Evolutionary conservation across 1,284 basidiomycete genomes (phyloP).

Genomic region (Cystobasidium slooffiae): DNA sequence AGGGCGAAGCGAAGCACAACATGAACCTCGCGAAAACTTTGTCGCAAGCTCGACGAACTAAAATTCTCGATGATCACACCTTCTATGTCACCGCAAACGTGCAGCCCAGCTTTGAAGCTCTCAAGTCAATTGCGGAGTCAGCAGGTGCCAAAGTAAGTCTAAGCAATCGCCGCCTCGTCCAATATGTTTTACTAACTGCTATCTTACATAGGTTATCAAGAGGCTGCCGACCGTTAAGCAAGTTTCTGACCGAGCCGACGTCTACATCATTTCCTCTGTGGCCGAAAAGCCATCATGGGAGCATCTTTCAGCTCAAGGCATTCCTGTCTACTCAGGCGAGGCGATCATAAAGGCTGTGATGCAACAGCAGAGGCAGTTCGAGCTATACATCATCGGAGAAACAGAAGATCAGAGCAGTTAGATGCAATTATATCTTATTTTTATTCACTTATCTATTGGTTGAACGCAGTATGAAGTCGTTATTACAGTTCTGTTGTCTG

Average conservation of each 20-base stretch:
- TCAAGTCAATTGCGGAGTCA: constrained; percentile 68
- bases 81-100: constrained; percentile 74
- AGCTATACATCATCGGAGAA: constrained; percentile 8
- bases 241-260: constrained; percentile 61
- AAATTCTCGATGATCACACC: constrained; percentile 66
- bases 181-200: constrained; percentile 3
- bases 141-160: constrained; percentile 69
- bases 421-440: neutral
- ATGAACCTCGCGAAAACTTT: constrained; percentile 69
- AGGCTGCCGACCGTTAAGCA: constrained; percentile 62
- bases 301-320: constrained; percentile 62
- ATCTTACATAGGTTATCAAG: constrained; percentile 58
- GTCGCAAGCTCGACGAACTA: constrained; percentile 62
- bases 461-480: no score
- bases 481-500: no score
- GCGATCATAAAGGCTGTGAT: constrained; percentile 68
- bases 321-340: constrained; percentile 69
- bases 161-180: neutral
- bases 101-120: constrained; percentile 61
- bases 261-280: constrained; percentile 65
- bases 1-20: constrained; percentile 67
- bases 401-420: neutral
- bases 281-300: constrained; percentile 69
- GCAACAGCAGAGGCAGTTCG: constrained; percentile 67
- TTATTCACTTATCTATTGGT: no score